These are phyloP conservation scores for Cyclotella baltica DNA, from an alignment of 108 stramenopile genomes.

Conservation along the genomic window DNA sequence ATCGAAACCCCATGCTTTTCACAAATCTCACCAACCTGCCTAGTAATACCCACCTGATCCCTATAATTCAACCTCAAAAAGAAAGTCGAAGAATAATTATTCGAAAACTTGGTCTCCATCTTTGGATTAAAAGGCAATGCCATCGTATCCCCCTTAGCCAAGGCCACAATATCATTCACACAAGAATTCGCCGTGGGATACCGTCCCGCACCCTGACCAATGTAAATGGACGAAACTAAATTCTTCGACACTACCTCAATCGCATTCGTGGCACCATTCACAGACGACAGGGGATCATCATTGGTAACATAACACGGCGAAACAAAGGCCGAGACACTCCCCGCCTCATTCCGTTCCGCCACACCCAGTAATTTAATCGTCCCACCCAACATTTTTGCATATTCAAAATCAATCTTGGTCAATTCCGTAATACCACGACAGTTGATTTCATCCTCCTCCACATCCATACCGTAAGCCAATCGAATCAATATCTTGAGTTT, in stretches of 20 bases:
- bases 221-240: constrained; percentile 76
- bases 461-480: constrained; percentile 87
- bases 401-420: constrained; percentile 88
- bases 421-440: constrained; percentile 89
- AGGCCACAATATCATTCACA: constrained; percentile 84
- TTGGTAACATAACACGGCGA: constrained; percentile 82
- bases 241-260: constrained; percentile 83
- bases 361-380: constrained; percentile 89
- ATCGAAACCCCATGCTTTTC: constrained; percentile 86
- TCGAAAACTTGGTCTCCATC: constrained; percentile 62
- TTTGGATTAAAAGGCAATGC: constrained; percentile 74
- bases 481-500: constrained; percentile 91
- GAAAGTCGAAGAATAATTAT: constrained; percentile 85
- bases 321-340: constrained; percentile 82
- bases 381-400: constrained; percentile 92
- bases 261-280: constrained; percentile 89
- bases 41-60: constrained; percentile 81
- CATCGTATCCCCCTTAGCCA: constrained; percentile 81
- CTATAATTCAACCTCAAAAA: constrained; percentile 84
- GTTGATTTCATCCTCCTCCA: constrained; percentile 82
- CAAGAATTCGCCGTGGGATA: constrained; percentile 91
- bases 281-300: constrained; percentile 74
- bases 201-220: constrained; percentile 90
- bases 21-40: constrained; percentile 85
- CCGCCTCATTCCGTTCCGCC: constrained; percentile 60